Evolutionary conservation across 2,329 filamentous ascomycete species (phyloP), one percentile per base, ranked within the genome.

Genomic region (Stachybotrys chlorohalonatus): DNA sequence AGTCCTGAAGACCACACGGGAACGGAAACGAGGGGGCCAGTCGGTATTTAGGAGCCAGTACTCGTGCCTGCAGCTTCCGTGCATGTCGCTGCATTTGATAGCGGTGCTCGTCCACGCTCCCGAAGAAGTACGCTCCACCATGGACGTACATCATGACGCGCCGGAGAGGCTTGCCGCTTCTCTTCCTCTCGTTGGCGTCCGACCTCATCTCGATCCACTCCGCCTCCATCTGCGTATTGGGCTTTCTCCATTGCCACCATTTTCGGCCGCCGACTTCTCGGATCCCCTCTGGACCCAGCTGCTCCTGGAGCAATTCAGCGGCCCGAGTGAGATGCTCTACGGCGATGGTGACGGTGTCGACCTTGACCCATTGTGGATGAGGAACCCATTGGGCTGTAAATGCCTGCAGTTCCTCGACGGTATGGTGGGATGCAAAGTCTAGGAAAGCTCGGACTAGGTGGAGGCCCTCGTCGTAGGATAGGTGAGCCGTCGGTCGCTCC

Each of bases 41-140:
- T 47, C 94, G 84, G 70, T 97, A 99, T 57, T 84, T 78, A 6
- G 93, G 88, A 30, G 93, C 91, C 68, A 97, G 84, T 7, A 96
- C 87, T 54, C 91, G 81, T 16, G 91, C 93, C 70, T 94, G 91
- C 57, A 99, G 79, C 73, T 97, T 97, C 53, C 94, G 82, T 31
- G 94, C 94, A 78, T 97, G 92, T 51, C 93, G 82, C 71, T 99
- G 94, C 79, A 99, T 85, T 77, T 97, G 93, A 72, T 97, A 97
- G n/a, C 94, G 85, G 74, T 97, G 94, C 70, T 95, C 92, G 66
- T 96, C 92, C 45, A 96, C 86, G 62, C 90, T 95, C 13, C 94
- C 93, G 68, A 99, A 97, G 72, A 86, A 99, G 72, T 96, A 97
- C 17, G 89, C 93, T 7, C 93, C 93, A 13, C 94, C 94, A 66